A percentile compares a stretch with the other conserved stretches of the same genome.
phyloP scores from a whole-genome alignment of 257 asterid genomes.

The Galeopsis tetrahit region DNA sequence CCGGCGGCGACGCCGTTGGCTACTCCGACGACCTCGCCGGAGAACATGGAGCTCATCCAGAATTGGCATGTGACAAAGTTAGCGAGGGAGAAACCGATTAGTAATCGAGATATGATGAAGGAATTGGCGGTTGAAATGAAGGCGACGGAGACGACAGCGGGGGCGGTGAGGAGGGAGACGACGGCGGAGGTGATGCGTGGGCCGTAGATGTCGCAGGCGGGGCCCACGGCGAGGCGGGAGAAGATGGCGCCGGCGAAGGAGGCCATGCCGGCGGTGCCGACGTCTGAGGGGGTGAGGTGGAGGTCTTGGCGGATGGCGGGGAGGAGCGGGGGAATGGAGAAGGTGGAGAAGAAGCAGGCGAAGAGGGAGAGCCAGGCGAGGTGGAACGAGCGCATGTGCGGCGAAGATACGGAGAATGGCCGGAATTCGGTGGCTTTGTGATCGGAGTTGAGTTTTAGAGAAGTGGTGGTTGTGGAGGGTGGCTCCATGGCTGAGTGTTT shows the following conservation, averaged over 20 bases:
- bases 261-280: conserved; percentile 84
- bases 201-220: conserved; percentile 78
- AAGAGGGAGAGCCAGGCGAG: conserved; percentile 66
- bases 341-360: conserved; percentile 63
- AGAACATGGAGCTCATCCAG: conserved; percentile 93
- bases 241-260: conserved; percentile 82
- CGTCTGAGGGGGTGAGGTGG: conserved; percentile 64
- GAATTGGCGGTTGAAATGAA: conserved; percentile 42
- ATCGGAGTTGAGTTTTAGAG: conserved; percentile 43
- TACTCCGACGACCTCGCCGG: conserved; percentile 63
- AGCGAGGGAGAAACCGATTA: conserved; percentile 75
- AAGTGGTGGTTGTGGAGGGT: background rate
- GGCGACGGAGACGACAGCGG: conserved; percentile 69
- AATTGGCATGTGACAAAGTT: conserved; percentile 85
- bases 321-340: conserved; percentile 63
- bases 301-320: conserved; percentile 74
- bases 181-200: conserved; percentile 72
- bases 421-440: conserved; percentile 52
- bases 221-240: conserved; percentile 80
- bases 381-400: conserved; percentile 67
- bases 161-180: conserved; percentile 66
- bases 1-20: conserved; percentile 85
- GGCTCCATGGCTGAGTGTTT: conserved; percentile 37
- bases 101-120: conserved; percentile 64
- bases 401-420: conserved; percentile 51